Conservation (phyloP, 805 yeast species). For the Candida multigemmis region DNA sequence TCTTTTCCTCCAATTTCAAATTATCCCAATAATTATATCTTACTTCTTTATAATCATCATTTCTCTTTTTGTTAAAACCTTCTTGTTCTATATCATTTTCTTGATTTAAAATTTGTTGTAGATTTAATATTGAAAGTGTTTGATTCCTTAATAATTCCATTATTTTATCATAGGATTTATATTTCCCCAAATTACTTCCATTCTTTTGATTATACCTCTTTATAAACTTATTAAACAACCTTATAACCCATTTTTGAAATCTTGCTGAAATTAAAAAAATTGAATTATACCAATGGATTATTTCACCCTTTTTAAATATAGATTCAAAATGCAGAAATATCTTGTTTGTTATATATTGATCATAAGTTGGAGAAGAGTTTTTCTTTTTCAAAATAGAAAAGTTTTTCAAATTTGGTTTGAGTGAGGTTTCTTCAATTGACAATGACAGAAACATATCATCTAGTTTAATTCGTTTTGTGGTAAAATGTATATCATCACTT, state of each 20-base stretch:
- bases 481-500: too few species aligned
- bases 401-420: too few species aligned
- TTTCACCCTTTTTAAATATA: too few species aligned
- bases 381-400: too few species aligned
- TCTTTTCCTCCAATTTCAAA: slow-evolving; percentile 14
- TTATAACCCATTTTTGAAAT: slow-evolving; percentile 26
- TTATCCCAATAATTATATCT: slow-evolving; percentile 30
- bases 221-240: slow-evolving; percentile 26
- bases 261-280: slow-evolving; percentile 13
- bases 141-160: slow-evolving; percentile 12
- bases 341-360: too few species aligned
- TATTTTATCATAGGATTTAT: slow-evolving; percentile 14
- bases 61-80: slow-evolving; percentile 4
- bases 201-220: slow-evolving; percentile 14
- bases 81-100: slow-evolving; percentile 13
- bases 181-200: slow-evolving; percentile 8
- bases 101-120: slow-evolving; percentile 14
- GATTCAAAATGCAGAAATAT: too few species aligned
- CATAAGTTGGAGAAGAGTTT: too few species aligned
- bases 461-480: too few species aligned
- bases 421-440: too few species aligned
- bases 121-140: slow-evolving; percentile 11
- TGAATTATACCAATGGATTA: too few species aligned
- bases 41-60: slow-evolving; percentile 10
- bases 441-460: too few species aligned